Evolutionary conservation across 176 grass and related monocot species (phyloP).

Genomic region (Eleusine coracana): DNA sequence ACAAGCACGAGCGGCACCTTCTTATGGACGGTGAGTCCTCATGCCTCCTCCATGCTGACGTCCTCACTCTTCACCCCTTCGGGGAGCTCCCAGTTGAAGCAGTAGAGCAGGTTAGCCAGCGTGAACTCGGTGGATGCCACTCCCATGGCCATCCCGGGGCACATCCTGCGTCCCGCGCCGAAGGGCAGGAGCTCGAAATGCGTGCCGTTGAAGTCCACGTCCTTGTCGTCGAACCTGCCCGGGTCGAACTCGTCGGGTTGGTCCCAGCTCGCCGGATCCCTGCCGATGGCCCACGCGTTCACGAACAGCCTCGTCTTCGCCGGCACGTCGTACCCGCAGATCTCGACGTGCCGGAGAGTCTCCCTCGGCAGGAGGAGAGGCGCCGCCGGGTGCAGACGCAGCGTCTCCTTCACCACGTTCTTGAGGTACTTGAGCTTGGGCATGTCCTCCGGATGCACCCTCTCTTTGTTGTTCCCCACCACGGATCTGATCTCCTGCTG

Average conservation of each 20-base stretch:
- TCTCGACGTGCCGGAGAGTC: background rate
- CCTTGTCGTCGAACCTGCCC: conserved; percentile 31
- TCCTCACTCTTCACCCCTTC: background rate
- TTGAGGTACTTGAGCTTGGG: conserved; percentile 38
- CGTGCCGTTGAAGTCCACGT: conserved; percentile 22
- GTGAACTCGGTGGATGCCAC: conserved; percentile 28
- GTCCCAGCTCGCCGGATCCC: conserved; percentile 42
- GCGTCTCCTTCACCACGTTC: conserved; percentile 45
- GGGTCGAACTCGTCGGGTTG: conserved; percentile 48
- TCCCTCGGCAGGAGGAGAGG: conserved; percentile 41
- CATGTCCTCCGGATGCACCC: conserved; percentile 25
- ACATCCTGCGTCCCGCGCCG: conserved; percentile 46
- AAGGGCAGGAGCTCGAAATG: conserved; percentile 49
- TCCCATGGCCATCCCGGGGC: conserved; percentile 45
- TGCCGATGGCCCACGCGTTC: conserved; percentile 52
- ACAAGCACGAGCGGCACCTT: conserved; percentile 35
- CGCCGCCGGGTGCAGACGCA: conserved; percentile 43
- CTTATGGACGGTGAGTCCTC: background rate
- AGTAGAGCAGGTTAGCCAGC: conserved; percentile 38
- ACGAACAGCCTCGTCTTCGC: conserved; percentile 19
- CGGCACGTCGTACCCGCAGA: conserved; percentile 47
- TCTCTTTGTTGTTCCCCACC: background rate
- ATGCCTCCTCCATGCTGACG: conserved; percentile 45
- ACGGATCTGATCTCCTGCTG: conserved; percentile 35
- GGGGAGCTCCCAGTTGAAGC: conserved; percentile 51